Percentiles rank a stretch among this genome's conserved stretches.
Evolutionary conservation across 192 early-diverging fungal species (phyloP).

Genomic region (Umbelopsis vinacea): DNA sequence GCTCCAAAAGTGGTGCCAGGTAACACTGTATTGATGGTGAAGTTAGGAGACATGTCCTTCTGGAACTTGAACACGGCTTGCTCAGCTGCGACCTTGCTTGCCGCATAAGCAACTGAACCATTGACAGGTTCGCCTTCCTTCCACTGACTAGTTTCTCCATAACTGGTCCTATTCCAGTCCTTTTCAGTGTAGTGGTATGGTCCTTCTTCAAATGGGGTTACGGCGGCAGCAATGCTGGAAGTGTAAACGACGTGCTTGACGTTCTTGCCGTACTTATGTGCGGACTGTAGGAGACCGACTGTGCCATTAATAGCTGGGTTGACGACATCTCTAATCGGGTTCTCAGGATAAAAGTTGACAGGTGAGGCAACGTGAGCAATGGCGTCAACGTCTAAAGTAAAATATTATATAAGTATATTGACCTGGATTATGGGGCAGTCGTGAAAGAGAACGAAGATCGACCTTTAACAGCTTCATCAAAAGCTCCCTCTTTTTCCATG

Average conservation of each 20-base stretch:
- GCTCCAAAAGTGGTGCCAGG: neutral
- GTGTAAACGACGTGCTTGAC: conserved; percentile 51
- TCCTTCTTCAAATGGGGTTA: neutral
- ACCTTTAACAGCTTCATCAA: conserved; percentile 52
- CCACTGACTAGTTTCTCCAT: neutral
- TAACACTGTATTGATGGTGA: neutral
- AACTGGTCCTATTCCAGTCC: neutral
- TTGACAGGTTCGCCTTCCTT: neutral
- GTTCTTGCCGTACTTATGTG: conserved; percentile 19
- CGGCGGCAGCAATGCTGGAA: conserved; percentile 38
- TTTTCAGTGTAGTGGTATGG: neutral
- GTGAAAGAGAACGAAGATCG: neutral
- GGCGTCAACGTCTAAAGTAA: conserved; percentile 29
- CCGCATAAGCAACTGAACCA: neutral
- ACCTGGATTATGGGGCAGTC: neutral
- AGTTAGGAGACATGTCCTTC: neutral
- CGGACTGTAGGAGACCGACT: conserved; percentile 38
- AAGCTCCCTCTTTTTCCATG: conserved; percentile 37
- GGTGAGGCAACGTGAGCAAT: conserved; percentile 52
- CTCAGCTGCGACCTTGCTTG: conserved; percentile 5
- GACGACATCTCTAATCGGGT: conserved; percentile 42
- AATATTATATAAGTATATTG: neutral
- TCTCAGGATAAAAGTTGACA: conserved; percentile 24
- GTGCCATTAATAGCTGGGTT: conserved; percentile 55
- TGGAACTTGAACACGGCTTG: conserved; percentile 1